Percentiles rank a stretch among this genome's conserved stretches.
Evolutionary conservation across 2,329 filamentous ascomycete species (phyloP).

Genomic region (Sarocladium oryzae): DNA sequence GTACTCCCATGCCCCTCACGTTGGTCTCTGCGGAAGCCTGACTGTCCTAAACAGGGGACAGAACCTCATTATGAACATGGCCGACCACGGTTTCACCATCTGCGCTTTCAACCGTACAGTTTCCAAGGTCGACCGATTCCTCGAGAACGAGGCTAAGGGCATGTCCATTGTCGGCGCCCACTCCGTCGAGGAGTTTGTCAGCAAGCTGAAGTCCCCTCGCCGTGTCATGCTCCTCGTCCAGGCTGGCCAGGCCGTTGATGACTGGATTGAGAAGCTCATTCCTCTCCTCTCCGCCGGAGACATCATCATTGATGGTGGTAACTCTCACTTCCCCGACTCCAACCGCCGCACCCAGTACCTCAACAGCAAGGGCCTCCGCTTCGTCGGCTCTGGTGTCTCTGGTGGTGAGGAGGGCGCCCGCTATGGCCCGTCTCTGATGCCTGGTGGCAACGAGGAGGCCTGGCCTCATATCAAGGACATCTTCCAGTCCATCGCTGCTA

Average conservation of each 20-base stretch:
- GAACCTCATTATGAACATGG: constrained; percentile 86
- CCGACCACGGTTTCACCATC: constrained; percentile 91
- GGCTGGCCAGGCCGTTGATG: constrained; percentile 94
- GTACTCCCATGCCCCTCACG: constrained; percentile 12
- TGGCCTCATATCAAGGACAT: constrained; percentile 99
- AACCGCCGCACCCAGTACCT: constrained; percentile 96
- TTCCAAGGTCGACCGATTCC: constrained; percentile 93
- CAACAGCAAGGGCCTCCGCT: constrained; percentile 78
- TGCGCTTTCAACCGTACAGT: constrained; percentile 98
- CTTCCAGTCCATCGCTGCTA: constrained; percentile 95
- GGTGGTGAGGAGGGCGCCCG: constrained; percentile 99
- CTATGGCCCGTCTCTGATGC: constrained; percentile 96
- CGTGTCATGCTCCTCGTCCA: constrained; percentile 98
- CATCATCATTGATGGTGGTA: constrained; percentile 97
- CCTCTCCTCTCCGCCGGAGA: constrained; percentile 78
- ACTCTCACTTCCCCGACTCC: constrained; percentile 98
- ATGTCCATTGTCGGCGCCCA: constrained; percentile 94
- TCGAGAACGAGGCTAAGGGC: constrained; percentile 87
- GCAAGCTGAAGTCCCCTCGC: constrained; percentile 95
- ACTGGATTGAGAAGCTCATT: constrained; percentile 95
- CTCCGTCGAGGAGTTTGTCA: constrained; percentile 87
- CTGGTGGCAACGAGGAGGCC: constrained; percentile 95
- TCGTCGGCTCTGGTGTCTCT: constrained; percentile 95
- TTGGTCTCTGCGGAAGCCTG: constrained; percentile 10
- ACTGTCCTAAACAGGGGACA: constrained; percentile 49